Evolutionary conservation across 768 basidiomycete genomes (phyloP), one percentile per base, ranked within the genome.

Genomic region (Lactarius hengduanensis): DNA sequence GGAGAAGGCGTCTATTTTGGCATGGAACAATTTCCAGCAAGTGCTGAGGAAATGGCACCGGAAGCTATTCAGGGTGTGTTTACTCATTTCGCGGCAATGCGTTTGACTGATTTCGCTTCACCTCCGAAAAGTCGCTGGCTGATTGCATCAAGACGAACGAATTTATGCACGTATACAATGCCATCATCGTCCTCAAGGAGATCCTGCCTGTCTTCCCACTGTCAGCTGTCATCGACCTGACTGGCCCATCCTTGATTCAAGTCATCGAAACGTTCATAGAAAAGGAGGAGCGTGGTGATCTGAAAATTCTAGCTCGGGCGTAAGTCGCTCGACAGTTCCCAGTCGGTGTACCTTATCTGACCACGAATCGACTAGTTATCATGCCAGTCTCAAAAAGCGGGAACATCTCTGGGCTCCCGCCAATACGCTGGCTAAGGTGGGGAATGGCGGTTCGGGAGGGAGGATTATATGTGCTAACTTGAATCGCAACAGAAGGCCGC

Each of bases 111-210:
- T 13, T 34, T 28, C 11, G 18, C 54, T 43, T 20, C 28, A 2
- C 54, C 20, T 10, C 18, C 28, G 20, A 56, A n/a, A 61, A 95
- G 95, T 86, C 86, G 63, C 86, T 98, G 70, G 80, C 83, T 22
- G 89, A 86, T 38, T 94, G 91, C 73, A 89, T 98, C 67, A 84
- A 88, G 72, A 90, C 94, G 2, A 86, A 85, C 59, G 96, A 96
- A 73, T 98, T 96, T 75, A 96, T 98, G 91, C 94, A 94, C 72
- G 92, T 98, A 62, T 96, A 96, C 77, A 99, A 99, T 74, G 84
- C 93, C n/a, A 91, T 98, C 76, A 86, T 96, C 45, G 88, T 99
- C 34, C 81, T 97, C 69, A 93, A 95, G 73, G 93, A 97, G 75
- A 86, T 98, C 26, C 82, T 95, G 36, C 89, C 92, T 1, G 89